A percentile compares a stretch with the other conserved stretches of the same genome.
phyloP scores from a whole-genome alignment of 257 asterid species.

The Handroanthus guayacan region DNA sequence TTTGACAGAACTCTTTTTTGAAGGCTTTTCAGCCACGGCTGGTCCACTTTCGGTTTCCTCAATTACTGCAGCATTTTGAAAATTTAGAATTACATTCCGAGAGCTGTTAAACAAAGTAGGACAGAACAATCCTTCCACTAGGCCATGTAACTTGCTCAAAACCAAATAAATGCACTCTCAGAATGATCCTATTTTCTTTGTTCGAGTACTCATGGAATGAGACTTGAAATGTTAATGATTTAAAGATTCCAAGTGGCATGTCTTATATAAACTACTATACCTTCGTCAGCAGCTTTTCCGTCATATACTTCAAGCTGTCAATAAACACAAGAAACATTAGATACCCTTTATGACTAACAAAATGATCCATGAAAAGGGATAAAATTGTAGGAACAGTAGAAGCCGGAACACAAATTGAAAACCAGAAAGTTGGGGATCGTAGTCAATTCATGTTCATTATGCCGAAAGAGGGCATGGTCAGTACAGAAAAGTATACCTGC shows the following conservation, averaged over 20 bases:
- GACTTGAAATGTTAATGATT: neutral
- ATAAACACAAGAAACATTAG: conserved; percentile 41
- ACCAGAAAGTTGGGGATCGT: neutral
- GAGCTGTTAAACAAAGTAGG: neutral
- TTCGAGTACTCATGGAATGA: neutral
- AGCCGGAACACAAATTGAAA: neutral
- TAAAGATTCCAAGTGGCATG: neutral
- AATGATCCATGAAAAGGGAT: neutral
- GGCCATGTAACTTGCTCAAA: neutral
- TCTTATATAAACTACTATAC: conserved; percentile 44
- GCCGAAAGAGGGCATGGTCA: neutral
- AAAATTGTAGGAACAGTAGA: neutral
- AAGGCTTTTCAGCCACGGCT: conserved; percentile 42
- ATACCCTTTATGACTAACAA: neutral
- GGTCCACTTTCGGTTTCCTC: conserved; percentile 50
- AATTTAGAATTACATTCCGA: conserved; percentile 19
- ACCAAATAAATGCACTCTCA: conserved; percentile 4
- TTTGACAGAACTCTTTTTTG: conserved; percentile 48
- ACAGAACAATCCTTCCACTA: neutral
- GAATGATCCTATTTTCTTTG: neutral
- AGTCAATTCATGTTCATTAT: too few species aligned
- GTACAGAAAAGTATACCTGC: conserved; percentile 54
- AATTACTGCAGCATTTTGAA: conserved; percentile 44
- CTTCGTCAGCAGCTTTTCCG: conserved; percentile 83
- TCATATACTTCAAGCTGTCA: conserved; percentile 86